Base-by-base conservation (phyloP, 2,329 filamentous ascomycete species). In the Dichotomopilus funicola region DNA sequence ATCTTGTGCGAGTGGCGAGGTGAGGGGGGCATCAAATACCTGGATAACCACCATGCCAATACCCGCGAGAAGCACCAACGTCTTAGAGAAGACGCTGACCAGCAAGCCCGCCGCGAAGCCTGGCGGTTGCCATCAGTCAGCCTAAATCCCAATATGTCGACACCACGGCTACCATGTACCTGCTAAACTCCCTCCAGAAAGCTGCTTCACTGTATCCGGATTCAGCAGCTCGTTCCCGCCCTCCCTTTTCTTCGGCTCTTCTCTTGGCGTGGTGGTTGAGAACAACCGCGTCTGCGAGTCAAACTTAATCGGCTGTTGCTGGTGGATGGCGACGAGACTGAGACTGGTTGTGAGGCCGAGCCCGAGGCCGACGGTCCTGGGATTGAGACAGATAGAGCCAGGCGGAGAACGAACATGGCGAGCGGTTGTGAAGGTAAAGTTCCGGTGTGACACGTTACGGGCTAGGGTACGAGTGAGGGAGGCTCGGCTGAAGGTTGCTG, bases 81-180 rank as follows among this genome's bases (percentile, higher is more conserved):
- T 82, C 66, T 82, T 82, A 7, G 86, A 89, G 68, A 91, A 89
- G 12, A 86, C 73, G 56, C 83, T 83, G 33, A 91, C 77, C 0
- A 85, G 72, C 36, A 91, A 64, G 1, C 87, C 87, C 3, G 78
- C 71, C n/a, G 79, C 63, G 54, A 88, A 80, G 13, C 85, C 84
- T 86, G 19, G 27, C 10, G 6, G 13, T 27, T 12, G 3, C 42
- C 6, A 34, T 9, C 27, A 33, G 42, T 19, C 37, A 36, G 4
- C 12, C 13, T 10, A 12, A 8, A 10, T 33, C 5, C 35, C n/a
- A 4, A 44, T 5, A 44, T 5, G 9, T 27, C 4, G 3, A 31
- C 12, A 49, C 2, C 27, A 40, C 9, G 46, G 35, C 2, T 36
- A 3, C 11, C 8, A 45, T 10, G 6, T 60, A 81, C 78, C 79